phyloP scores from a whole-genome alignment of 83 land plant species.

The Picea abies region DNA sequence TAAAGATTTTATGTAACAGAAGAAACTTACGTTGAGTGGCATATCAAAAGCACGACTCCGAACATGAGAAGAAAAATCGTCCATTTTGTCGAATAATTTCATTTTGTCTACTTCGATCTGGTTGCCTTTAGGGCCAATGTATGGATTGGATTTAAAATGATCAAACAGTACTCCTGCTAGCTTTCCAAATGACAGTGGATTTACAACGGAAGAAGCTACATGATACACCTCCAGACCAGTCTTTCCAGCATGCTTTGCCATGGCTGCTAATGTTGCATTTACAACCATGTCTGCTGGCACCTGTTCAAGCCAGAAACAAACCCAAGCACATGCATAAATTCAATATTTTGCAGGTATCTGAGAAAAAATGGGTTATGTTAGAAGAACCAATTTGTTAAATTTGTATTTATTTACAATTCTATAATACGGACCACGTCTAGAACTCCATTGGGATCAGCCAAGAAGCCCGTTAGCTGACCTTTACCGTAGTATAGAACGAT shows the following conservation, averaged over 20 bases:
- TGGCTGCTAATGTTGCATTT: conserved; percentile 85
- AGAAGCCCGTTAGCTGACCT: conserved; percentile 86
- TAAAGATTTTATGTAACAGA: background rate
- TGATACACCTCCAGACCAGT: conserved; percentile 74
- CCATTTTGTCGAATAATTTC: conserved; percentile 60
- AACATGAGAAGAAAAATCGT: conserved; percentile 52
- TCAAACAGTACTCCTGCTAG: conserved; percentile 54
- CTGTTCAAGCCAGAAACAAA: conserved; percentile 28
- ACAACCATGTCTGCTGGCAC: conserved; percentile 97
- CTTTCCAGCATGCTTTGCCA: conserved; percentile 52
- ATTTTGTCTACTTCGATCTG: conserved; percentile 50
- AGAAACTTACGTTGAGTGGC: background rate
- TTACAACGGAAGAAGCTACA: conserved; percentile 81
- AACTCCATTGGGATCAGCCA: conserved; percentile 79
- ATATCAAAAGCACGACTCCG: conserved; percentile 23
- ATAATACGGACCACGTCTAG: conserved; percentile 75
- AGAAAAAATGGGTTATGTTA: background rate
- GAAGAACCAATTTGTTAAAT: background rate
- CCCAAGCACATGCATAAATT: background rate
- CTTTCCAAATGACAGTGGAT: conserved; percentile 66
- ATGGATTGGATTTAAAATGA: conserved; percentile 72
- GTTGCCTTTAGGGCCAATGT: conserved; percentile 62
- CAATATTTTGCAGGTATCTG: background rate
- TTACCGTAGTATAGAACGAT: conserved; percentile 84
- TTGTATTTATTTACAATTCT: background rate